phyloP scores from a whole-genome alignment of 2,329 filamentous ascomycete species.

The Cryphonectria japonica region DNA sequence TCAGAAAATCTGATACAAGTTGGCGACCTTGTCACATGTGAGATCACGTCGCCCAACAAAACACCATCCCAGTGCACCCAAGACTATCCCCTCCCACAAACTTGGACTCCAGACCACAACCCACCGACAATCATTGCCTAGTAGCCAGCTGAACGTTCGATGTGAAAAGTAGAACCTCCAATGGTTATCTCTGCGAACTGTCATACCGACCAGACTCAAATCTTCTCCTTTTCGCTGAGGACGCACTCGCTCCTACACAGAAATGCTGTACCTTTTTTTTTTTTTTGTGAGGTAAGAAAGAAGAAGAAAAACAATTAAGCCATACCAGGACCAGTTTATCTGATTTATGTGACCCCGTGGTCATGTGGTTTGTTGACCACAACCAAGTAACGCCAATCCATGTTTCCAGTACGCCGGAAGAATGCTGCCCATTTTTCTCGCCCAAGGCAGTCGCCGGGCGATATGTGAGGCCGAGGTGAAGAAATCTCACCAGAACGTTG shows the following conservation, averaged over 20 bases:
- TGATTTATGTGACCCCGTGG: slow-evolving; percentile 26
- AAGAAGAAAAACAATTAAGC: slow-evolving; percentile 14
- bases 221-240: slow-evolving; percentile 6
- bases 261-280: slow-evolving; percentile 1
- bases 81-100: background rate
- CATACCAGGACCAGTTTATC: slow-evolving; percentile 19
- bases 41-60: background rate
- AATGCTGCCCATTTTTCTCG: slow-evolving; percentile 28
- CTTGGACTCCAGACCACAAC: background rate
- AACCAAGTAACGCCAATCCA: slow-evolving; percentile 29
- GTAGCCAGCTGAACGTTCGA: slow-evolving; percentile 21
- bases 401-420: slow-evolving; percentile 27
- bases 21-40: background rate
- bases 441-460: slow-evolving; percentile 3
- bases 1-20: background rate
- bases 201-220: background rate
- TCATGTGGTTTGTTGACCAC: slow-evolving; percentile 27
- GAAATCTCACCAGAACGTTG: background rate
- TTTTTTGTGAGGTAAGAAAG: background rate
- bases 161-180: slow-evolving; percentile 17
- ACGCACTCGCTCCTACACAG: slow-evolving; percentile 6
- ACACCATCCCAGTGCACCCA: background rate
- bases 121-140: slow-evolving; percentile 4
- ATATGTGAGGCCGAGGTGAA: background rate
- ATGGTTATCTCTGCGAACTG: background rate